phyloP scores from a whole-genome alignment of 305 asterid genomes.

The Striga hermonthica region DNA sequence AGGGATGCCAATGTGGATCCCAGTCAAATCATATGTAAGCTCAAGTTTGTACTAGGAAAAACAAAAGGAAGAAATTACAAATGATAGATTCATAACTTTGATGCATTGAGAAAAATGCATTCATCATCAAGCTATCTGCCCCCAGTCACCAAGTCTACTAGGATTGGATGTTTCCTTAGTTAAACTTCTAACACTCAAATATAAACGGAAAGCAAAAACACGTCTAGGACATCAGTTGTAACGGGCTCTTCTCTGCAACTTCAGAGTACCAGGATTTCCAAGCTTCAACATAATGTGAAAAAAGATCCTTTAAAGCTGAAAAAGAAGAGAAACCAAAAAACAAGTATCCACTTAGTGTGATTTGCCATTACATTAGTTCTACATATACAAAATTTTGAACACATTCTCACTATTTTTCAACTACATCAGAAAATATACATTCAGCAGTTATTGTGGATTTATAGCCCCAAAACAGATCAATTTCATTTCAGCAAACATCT shows the following conservation, averaged over 20 bases:
- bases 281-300: slow-evolving; percentile 84
- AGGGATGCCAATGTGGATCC: slow-evolving; percentile 34
- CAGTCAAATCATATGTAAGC: slow-evolving; percentile 23
- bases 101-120: slow-evolving; percentile 48
- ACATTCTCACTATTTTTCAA: too few relatives aligned
- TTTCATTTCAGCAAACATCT: neutral
- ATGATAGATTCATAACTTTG: slow-evolving; percentile 27
- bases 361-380: slow-evolving; percentile 8
- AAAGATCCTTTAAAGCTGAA: slow-evolving; percentile 85
- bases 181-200: slow-evolving; percentile 19
- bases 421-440: slow-evolving; percentile 4
- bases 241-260: slow-evolving; percentile 72
- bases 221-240: slow-evolving; percentile 45
- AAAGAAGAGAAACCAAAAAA: slow-evolving; percentile 30
- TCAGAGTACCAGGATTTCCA: slow-evolving; percentile 93
- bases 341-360: slow-evolving; percentile 17
- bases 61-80: slow-evolving; percentile 6
- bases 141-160: slow-evolving; percentile 27
- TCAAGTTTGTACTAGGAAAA: slow-evolving; percentile 8
- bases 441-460: neutral
- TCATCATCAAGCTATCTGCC: slow-evolving; percentile 32
- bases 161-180: slow-evolving; percentile 27
- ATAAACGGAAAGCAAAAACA: slow-evolving; percentile 5
- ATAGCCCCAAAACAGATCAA: neutral
- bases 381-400: neutral